These are phyloP conservation scores for Phytophthora citricola DNA, from an alignment of 352 stramenopile genomes.

Conservation along the genomic window DNA sequence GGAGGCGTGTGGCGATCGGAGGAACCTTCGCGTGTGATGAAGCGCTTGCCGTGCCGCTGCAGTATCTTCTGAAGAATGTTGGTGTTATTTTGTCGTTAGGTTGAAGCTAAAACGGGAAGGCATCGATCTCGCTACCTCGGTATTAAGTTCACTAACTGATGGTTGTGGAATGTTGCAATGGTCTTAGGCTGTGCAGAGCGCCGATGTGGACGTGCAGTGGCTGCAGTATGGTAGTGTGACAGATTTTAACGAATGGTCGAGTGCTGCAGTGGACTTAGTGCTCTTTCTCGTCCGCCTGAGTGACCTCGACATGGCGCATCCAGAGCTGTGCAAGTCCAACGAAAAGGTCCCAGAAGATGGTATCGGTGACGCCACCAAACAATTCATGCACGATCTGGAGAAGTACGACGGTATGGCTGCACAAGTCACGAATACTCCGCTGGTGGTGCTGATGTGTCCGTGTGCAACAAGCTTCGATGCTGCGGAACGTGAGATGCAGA, in stretches of 20 bases:
- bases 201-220: slow-evolving; percentile 55
- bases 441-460: slow-evolving; percentile 53
- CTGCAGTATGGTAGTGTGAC: slow-evolving; percentile 57
- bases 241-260: slow-evolving; percentile 43
- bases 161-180: slow-evolving; percentile 10
- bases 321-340: slow-evolving; percentile 45
- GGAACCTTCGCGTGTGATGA: slow-evolving; percentile 70
- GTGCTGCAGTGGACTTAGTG: slow-evolving; percentile 45
- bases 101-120: not conserved
- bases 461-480: slow-evolving; percentile 23
- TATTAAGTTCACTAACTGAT: not conserved
- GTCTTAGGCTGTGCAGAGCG: slow-evolving; percentile 32
- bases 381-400: slow-evolving; percentile 37
- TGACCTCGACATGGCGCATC: slow-evolving; percentile 62
- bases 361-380: slow-evolving; percentile 3
- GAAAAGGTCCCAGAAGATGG: not conserved
- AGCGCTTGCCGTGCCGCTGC: slow-evolving; percentile 56
- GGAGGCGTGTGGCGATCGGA: slow-evolving; percentile 50
- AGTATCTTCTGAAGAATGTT: slow-evolving; percentile 57
- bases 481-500: slow-evolving; percentile 18
- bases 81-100: slow-evolving; percentile 24
- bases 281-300: slow-evolving; percentile 65
- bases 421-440: slow-evolving; percentile 9
- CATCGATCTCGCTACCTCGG: not conserved
- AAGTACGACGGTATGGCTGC: slow-evolving; percentile 25